Conservation (phyloP, 1,139 yeast species). For the Pichia sp. region DNA sequence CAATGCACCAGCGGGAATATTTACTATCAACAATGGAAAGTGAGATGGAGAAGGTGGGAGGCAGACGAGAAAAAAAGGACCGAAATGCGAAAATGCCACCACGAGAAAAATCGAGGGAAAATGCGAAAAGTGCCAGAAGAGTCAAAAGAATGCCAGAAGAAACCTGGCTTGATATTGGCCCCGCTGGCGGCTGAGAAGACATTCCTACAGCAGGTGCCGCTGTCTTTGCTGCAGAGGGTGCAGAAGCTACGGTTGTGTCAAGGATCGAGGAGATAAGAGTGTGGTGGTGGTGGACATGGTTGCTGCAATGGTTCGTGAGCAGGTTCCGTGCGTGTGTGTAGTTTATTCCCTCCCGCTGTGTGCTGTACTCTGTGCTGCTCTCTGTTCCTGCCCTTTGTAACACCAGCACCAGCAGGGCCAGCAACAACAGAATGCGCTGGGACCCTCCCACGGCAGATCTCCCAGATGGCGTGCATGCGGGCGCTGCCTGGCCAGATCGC, state of each 20-base stretch:
- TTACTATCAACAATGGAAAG: not conserved
- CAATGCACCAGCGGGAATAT: not conserved
- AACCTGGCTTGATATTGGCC: not conserved
- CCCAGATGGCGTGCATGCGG: too few relatives aligned
- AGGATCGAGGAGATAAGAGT: not conserved
- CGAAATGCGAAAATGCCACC: not conserved
- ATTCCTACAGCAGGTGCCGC: not conserved
- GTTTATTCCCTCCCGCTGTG: too few relatives aligned
- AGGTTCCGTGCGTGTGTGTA: too few relatives aligned
- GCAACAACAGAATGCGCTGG: too few relatives aligned
- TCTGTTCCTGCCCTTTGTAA: too few relatives aligned
- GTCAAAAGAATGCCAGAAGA: not conserved
- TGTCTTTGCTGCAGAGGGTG: not conserved
- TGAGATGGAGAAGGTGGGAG: not conserved
- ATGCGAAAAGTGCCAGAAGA: not conserved
- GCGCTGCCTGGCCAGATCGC: too few relatives aligned
- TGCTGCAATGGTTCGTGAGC: too few relatives aligned
- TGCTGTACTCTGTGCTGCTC: not conserved
- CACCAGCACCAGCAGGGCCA: too few relatives aligned
- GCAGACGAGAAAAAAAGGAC: not conserved
- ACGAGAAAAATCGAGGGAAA: too few relatives aligned
- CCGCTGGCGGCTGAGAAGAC: not conserved
- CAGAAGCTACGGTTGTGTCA: not conserved
- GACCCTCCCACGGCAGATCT: too few relatives aligned
- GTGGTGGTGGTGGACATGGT: not conserved